Evolutionary conservation across 352 stramenopile genomes (phyloP), one percentile per base, ranked within the genome.

Genomic region (Pythium periplocum): DNA sequence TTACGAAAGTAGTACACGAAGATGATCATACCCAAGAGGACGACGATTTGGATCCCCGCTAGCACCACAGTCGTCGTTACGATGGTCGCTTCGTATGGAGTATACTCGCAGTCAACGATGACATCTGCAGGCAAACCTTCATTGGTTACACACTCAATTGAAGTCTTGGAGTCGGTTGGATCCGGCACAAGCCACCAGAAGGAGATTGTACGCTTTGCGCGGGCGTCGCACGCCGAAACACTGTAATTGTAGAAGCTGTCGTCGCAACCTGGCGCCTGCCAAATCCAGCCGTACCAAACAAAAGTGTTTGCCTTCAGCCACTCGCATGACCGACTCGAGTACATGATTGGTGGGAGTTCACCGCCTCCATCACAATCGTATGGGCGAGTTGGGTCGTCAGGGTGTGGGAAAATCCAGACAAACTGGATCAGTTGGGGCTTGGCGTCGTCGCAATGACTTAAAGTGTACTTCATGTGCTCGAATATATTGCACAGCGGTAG

Each of bases 41-140:
- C 1, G 0, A 61, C 6, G 0, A 35, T 43, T 3, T 75, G 45
- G 2, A 84, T 62, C 0, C 37, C 7, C 11, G 59, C 41, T 1
- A 76, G 33, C 0, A 62, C 53, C 4, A 31, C n/a, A 2, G 63
- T 4, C 0, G 36, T 42, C 7, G 38, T 42, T 12, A 42, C 7
- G 38, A 42, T 42, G 38, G 38, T 8, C 7, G 38, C 38, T 42
- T 48, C 45, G 47, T 66, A 72, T 1, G 67, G 64, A 6, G 78
- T 59, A 26, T 74, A 79, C 34, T 79, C 72, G 26, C 72, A 83
- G 30, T 73, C 64, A n/a, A 83, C 54, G 4, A 66, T 42, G 8
- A 73, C 55, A 3, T 61, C 6, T 0, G 48, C 44, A 5, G 66
- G 60, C 2, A 80, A 52, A 26, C 33, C 4, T 26, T 64, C 68